Conservation (phyloP, 495 filamentous ascomycete genomes). For the Podospora pseudopauciseta region DNA sequence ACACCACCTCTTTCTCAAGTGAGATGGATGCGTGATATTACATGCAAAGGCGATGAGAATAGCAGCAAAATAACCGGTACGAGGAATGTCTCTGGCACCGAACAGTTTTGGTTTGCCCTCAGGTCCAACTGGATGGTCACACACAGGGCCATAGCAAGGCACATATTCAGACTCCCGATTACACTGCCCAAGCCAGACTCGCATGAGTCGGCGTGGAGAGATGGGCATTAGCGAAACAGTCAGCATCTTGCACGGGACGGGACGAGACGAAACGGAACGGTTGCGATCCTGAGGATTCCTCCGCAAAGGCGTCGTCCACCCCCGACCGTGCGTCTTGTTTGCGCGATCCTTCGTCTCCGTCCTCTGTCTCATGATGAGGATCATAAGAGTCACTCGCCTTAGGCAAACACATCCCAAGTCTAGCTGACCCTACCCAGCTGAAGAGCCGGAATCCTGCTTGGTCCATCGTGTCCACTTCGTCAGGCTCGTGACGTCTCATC, state of each 20-base stretch:
- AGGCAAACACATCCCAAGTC: not conserved
- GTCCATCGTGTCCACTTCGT: not conserved
- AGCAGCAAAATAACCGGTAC: not conserved
- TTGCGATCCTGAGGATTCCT: not conserved
- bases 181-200: not conserved
- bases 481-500: not conserved
- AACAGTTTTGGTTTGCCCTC: not conserved
- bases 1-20: not conserved
- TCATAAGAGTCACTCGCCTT: not conserved
- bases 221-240: not conserved
- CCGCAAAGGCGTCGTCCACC: not conserved
- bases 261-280: conserved; percentile 9
- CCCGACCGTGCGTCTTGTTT: not conserved
- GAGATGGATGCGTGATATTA: not conserved
- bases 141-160: not conserved
- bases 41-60: not conserved
- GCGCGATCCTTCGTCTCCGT: not conserved
- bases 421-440: not conserved
- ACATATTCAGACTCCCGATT: not conserved
- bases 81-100: not conserved
- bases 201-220: not conserved
- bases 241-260: conserved; percentile 7
- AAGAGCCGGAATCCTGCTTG: not conserved
- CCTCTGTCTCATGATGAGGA: not conserved
- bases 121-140: not conserved